Evolutionary conservation across 225 moss, liverwort and hornwort species (phyloP).

Genomic region (Pseudoscleropodium purum): DNA sequence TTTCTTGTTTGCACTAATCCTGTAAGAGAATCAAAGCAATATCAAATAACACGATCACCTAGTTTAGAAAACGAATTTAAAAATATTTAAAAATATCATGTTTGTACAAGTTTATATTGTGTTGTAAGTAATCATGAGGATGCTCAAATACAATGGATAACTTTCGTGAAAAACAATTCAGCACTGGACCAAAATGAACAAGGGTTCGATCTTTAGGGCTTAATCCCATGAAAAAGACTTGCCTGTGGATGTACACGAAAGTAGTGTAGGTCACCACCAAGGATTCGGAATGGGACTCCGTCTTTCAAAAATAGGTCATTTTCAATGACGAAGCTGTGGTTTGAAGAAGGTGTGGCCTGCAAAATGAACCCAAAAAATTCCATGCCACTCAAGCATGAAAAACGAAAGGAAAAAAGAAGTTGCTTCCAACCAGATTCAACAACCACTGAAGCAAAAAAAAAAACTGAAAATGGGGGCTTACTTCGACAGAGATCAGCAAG

Average conservation of each 20-base stretch:
- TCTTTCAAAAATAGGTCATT: constrained; percentile 65
- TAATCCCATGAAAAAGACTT: neutral
- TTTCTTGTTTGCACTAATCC: neutral
- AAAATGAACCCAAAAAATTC: neutral
- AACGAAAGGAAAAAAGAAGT: neutral
- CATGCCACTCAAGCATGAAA: too few relatives aligned
- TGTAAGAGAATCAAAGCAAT: neutral
- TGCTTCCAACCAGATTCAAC: neutral
- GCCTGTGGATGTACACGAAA: constrained; percentile 74
- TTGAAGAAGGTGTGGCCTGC: constrained; percentile 9
- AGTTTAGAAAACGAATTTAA: neutral
- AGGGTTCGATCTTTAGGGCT: neutral
- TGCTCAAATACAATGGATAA: neutral
- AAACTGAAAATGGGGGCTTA: neutral
- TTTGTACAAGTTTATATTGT: neutral
- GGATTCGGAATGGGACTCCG: constrained; percentile 51
- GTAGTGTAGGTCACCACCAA: constrained; percentile 79
- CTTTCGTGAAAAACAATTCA: neutral
- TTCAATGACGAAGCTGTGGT: constrained; percentile 49
- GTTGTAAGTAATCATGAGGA: neutral
- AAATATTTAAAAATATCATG: too few relatives aligned
- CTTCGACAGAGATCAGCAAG: neutral
- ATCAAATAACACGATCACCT: neutral
- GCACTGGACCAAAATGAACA: neutral
- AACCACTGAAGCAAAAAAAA: neutral